Conservation (phyloP, 2,329 filamentous ascomycete genomes). For the Ceratocystis papillata region DNA sequence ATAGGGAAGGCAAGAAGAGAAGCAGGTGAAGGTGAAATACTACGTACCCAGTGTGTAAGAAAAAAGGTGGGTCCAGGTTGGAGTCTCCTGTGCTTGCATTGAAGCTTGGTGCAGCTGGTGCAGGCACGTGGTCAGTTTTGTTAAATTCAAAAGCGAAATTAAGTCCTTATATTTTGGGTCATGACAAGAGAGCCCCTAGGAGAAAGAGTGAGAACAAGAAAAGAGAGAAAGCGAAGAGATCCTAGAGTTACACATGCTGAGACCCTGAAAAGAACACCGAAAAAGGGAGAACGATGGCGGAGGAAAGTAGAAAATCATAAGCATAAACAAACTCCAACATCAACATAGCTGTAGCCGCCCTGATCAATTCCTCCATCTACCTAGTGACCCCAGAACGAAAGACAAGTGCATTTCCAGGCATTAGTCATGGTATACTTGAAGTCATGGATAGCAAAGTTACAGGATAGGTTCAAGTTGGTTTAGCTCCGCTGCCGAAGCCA, state of each 20-base stretch:
- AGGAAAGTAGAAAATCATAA: neutral
- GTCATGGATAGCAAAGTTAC: neutral
- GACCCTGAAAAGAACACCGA: neutral
- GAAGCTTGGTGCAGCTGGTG: slow-evolving; percentile 1
- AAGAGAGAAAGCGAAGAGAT: neutral
- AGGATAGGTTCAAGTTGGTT: neutral
- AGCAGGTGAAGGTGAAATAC: neutral
- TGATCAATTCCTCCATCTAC: neutral
- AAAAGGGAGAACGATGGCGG: neutral
- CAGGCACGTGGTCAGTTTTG: neutral
- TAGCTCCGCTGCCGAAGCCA: neutral
- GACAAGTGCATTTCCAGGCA: neutral
- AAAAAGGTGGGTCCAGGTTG: neutral
- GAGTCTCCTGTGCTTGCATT: neutral
- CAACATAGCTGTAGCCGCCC: neutral
- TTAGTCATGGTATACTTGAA: neutral
- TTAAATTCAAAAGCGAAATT: too few species aligned
- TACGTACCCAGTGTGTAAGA: neutral
- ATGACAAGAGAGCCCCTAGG: neutral
- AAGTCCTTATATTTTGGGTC: neutral
- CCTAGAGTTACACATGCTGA: slow-evolving; percentile 2
- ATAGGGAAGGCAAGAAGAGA: neutral
- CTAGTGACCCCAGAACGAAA: neutral
- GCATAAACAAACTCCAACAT: neutral
- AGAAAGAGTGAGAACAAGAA: neutral